Percentiles rank a stretch among this genome's conserved stretches.
Evolutionary conservation across 495 filamentous ascomycete species (phyloP).

Genomic region (Massariosphaeria phaeospora): DNA sequence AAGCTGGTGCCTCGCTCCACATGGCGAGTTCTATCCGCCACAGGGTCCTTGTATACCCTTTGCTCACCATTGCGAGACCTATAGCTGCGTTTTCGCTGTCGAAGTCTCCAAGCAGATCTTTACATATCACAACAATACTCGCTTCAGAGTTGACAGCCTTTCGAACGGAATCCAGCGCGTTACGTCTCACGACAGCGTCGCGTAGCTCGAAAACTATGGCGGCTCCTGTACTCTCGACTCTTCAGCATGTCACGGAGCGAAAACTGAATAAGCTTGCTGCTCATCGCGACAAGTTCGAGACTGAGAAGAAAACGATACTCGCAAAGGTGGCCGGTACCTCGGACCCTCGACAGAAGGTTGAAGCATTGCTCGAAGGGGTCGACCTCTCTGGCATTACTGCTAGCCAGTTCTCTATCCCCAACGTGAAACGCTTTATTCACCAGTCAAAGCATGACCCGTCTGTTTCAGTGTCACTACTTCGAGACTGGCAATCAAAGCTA

Average conservation of each 20-base stretch:
- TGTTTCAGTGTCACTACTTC: slow-evolving; percentile 37
- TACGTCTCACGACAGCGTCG: no score
- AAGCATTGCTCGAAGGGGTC: slow-evolving; percentile 12
- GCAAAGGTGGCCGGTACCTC: slow-evolving; percentile 3
- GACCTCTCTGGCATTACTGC: slow-evolving; percentile 12
- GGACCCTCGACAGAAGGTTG: slow-evolving; percentile 4
- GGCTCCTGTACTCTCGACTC: slow-evolving; percentile 22
- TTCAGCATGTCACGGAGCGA: slow-evolving; percentile 32
- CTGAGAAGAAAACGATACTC: slow-evolving; percentile 17
- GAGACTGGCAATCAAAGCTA: slow-evolving; percentile 27
- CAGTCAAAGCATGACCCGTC: slow-evolving; percentile 45
- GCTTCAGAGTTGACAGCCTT: no score
- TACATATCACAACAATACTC: no score
- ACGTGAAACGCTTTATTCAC: slow-evolving; percentile 42
- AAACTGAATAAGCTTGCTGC: slow-evolving; percentile 32
- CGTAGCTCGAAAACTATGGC: slow-evolving; percentile 16
- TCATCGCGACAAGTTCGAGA: slow-evolving; percentile 24
- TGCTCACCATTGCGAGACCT: no score
- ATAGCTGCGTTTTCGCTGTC: no score
- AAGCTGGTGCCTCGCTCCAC: no score
- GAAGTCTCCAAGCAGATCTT: no score
- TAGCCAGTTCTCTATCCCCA: slow-evolving; percentile 14
- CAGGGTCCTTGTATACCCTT: no score
- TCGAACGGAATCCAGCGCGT: no score
- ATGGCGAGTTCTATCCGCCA: no score